These are phyloP conservation scores for Fusarium burgessii DNA, from an alignment of 2,329 filamentous ascomycete genomes.

Conservation along the genomic window DNA sequence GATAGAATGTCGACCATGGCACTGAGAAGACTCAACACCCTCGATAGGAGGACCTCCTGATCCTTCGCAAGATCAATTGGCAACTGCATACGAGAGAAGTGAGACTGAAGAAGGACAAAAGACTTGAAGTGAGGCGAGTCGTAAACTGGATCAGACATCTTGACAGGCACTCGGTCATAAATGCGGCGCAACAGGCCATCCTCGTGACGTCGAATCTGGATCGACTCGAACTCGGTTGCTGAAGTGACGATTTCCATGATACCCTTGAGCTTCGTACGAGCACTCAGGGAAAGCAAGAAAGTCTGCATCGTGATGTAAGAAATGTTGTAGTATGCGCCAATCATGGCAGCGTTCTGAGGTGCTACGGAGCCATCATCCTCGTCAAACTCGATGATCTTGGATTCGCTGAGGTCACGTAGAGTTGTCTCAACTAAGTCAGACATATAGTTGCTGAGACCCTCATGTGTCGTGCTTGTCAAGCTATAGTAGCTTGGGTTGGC, in stretches of 20 bases:
- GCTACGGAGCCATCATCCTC: slow-evolving; percentile 91
- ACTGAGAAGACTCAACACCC: slow-evolving; percentile 87
- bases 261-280: slow-evolving; percentile 93
- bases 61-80: slow-evolving; percentile 96
- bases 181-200: slow-evolving; percentile 88
- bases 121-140: slow-evolving; percentile 99
- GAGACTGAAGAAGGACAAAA: slow-evolving; percentile 95
- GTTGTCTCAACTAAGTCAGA: slow-evolving; percentile 96
- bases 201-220: slow-evolving; percentile 94
- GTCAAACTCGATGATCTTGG: slow-evolving; percentile 95
- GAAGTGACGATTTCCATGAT: slow-evolving; percentile 97
- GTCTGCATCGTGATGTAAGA: slow-evolving; percentile 99
- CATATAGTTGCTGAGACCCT: slow-evolving; percentile 92
- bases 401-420: slow-evolving; percentile 88
- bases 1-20: slow-evolving; percentile 95
- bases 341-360: slow-evolving; percentile 96
- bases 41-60: slow-evolving; percentile 87
- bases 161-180: slow-evolving; percentile 94
- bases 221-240: slow-evolving; percentile 94
- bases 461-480: slow-evolving; percentile 86
- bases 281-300: slow-evolving; percentile 89
- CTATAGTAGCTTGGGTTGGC: slow-evolving; percentile 98
- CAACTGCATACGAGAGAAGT: slow-evolving; percentile 97
- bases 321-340: slow-evolving; percentile 98
- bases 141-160: slow-evolving; percentile 87